Conservation (phyloP, 306 rosid genomes). For the Nissolia schottii region DNA sequence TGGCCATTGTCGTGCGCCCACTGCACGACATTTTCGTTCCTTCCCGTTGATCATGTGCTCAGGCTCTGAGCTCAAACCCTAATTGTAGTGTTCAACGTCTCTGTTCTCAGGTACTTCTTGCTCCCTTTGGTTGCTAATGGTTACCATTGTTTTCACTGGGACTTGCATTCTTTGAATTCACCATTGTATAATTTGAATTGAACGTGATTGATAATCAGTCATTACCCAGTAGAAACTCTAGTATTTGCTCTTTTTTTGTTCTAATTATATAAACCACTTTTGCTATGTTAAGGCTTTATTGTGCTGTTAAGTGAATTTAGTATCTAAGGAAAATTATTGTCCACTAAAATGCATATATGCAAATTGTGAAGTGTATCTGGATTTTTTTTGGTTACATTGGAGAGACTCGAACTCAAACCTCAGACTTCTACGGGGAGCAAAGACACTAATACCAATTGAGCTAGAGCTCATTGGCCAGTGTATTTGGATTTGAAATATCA, state of each 20-base stretch:
- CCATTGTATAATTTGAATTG: neutral
- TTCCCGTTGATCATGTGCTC: neutral
- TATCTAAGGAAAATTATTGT: neutral
- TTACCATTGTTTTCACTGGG: neutral
- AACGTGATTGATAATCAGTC: neutral
- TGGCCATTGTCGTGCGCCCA: conserved; percentile 13
- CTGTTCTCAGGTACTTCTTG: conserved; percentile 10
- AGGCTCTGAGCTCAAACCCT: conserved; percentile 21
- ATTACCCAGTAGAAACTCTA: neutral
- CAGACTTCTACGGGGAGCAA: too few species aligned
- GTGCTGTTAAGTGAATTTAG: neutral
- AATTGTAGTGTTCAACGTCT: neutral
- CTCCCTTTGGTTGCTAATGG: neutral
- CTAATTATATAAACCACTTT: neutral
- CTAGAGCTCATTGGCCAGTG: too few species aligned
- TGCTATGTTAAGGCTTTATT: neutral
- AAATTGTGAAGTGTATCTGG: neutral
- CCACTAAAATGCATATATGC: neutral
- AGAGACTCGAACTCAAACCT: too few species aligned
- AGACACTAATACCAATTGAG: too few species aligned
- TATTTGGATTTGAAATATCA: neutral
- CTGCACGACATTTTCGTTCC: neutral
- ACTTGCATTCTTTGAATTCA: neutral
- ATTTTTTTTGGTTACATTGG: too few species aligned
- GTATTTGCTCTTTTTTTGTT: neutral